Conservation (phyloP, 768 basidiomycete genomes). For the Termitomyces sp. region DNA sequence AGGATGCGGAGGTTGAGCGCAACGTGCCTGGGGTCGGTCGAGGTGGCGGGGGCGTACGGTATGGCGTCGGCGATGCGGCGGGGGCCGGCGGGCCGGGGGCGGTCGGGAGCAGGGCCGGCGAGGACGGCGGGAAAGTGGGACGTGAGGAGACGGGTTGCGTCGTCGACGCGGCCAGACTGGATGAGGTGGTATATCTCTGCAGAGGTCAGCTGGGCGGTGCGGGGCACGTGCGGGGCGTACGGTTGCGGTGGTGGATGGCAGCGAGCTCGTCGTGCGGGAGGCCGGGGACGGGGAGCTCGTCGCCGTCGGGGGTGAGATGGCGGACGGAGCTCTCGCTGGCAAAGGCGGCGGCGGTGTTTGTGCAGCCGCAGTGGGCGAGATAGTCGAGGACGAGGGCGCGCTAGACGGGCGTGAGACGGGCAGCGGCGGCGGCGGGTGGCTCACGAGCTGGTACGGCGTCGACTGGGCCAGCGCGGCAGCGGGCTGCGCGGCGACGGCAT, state of each 20-base stretch:
- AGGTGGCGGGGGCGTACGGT: slow-evolving; percentile 52
- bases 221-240: slow-evolving; percentile 25
- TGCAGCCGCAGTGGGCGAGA: slow-evolving; percentile 68
- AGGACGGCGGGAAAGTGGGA: slow-evolving; percentile 68
- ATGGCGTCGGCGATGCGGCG: slow-evolving; percentile 26
- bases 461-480: slow-evolving; percentile 21
- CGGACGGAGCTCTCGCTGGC: slow-evolving; percentile 54
- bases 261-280: slow-evolving; percentile 25
- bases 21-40: slow-evolving; percentile 71
- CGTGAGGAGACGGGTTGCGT: slow-evolving; percentile 63
- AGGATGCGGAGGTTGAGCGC: slow-evolving; percentile 83
- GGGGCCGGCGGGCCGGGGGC: background rate
- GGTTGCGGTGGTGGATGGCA: slow-evolving; percentile 47
- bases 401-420: slow-evolving; percentile 27
- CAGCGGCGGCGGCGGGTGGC: background rate
- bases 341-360: slow-evolving; percentile 67
- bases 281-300: slow-evolving; percentile 45
- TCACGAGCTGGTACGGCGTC: slow-evolving; percentile 42
- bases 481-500: background rate
- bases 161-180: slow-evolving; percentile 69
- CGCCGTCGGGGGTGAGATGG: slow-evolving; percentile 65
- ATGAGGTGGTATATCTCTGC: slow-evolving; percentile 68
- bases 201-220: background rate
- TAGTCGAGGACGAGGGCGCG: slow-evolving; percentile 71
- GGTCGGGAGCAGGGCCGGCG: slow-evolving; percentile 28